Evolutionary conservation across 2,329 filamentous ascomycete species (phyloP), one percentile per base, ranked within the genome.

Genomic region (Periconia sp.): DNA sequence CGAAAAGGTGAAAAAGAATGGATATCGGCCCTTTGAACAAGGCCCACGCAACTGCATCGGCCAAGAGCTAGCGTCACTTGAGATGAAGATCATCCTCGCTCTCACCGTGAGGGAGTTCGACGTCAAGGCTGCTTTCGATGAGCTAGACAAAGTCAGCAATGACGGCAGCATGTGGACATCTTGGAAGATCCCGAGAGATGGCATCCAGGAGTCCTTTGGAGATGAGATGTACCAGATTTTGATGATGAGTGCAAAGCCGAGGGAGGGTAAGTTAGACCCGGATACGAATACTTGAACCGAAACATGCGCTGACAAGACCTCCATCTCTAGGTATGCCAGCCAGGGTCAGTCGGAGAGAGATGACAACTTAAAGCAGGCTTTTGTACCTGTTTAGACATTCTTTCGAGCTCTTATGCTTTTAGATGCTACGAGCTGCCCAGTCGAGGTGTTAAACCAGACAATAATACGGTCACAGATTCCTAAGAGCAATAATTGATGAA

Each of bases 21-120:
- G 56, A 8, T 72, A 48, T 46, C 57, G 65, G 13, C 63, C 71
- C 2, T 75, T 75, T 43, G 66, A 72, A 36, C 50, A 59, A 5
- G 73, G 73, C 1, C 61, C 63, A 2, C 50, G 72, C 1, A 61
- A 61, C 5, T 75, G 73, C 41, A 60, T 71, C 17, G 72, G 73
- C 0, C 65, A 71, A 50, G 65, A 66, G 19, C 52, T 75, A 26
- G 70, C 69, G 0, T 53, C 63, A 40, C 55, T 68, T n/a, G 69
- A 74, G 48, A 43, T 73, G 26, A 68, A 65, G 39, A 48, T 72
- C 7, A 50, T 56, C 1, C 46, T 68, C 2, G 63, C 50, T 5
- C 36, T 63, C 17, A 60, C 57, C 2, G 33, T 57, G 13, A 36
- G 59, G 9, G 43, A 55, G 13, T 66, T 62, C 41, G 55, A 66